phyloP scores from a whole-genome alignment of 495 filamentous ascomycete genomes.

The Penicillium angulare region DNA sequence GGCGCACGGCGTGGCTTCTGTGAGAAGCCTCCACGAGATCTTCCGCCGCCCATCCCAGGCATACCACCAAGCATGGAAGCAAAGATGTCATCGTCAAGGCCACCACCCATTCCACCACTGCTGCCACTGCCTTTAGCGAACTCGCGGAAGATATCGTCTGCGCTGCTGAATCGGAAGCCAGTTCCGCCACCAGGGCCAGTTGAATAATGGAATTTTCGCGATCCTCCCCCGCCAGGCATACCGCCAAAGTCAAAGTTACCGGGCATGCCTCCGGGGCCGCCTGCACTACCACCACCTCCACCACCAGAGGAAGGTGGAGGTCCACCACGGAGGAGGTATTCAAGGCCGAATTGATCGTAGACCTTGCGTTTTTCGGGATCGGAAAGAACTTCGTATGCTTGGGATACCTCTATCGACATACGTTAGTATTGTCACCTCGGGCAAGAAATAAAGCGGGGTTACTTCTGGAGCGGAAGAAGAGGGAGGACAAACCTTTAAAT shows the following conservation, averaged over 20 bases:
- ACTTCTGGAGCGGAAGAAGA: background rate
- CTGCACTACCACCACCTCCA: conserved; percentile 42
- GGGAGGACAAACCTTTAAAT: conserved; percentile 63
- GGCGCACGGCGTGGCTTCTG: conserved; percentile 48
- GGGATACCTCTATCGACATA: conserved; percentile 74
- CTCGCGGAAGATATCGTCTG: conserved; percentile 79
- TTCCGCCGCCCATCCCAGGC: conserved; percentile 42
- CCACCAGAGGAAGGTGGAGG: conserved; percentile 60
- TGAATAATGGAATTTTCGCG: conserved; percentile 72
- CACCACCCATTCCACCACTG: conserved; percentile 13
- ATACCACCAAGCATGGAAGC: conserved; percentile 36
- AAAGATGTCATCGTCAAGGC: conserved; percentile 17
- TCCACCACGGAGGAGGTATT: conserved; percentile 87
- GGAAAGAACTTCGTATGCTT: conserved; percentile 96
- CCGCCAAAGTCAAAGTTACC: conserved; percentile 52
- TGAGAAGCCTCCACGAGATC: conserved; percentile 28
- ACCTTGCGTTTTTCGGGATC: conserved; percentile 96
- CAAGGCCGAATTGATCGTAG: conserved; percentile 93
- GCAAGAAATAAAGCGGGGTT: conserved; percentile 14
- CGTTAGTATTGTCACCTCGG: conserved; percentile 22
- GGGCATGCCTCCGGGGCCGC: conserved; percentile 57
- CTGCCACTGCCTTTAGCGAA: conserved; percentile 59
- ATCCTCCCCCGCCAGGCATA: conserved; percentile 56
- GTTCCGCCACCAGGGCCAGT: conserved; percentile 55
- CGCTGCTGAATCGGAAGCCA: conserved; percentile 77